A percentile compares a stretch with the other conserved stretches of the same genome.
These are phyloP conservation scores for Phascolomyces articulosus DNA, from an alignment of 371 early-diverging fungal species.

Conservation along the genomic window DNA sequence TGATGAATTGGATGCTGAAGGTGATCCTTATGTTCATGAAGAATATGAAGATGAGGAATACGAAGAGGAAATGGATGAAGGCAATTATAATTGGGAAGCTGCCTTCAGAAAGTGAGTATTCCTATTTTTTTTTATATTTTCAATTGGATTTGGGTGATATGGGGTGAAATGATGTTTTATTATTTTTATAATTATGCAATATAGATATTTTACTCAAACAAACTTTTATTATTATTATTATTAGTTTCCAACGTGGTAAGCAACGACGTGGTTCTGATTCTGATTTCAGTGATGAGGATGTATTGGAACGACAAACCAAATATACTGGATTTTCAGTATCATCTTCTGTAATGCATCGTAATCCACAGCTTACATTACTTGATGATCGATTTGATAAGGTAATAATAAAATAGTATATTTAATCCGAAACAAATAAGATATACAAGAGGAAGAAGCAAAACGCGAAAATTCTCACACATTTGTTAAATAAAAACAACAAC, in stretches of 20 bases:
- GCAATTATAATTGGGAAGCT: conserved; percentile 62
- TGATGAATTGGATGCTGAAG: conserved; percentile 59
- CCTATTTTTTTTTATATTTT: neutral
- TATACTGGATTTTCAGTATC: conserved; percentile 81
- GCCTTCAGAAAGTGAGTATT: conserved; percentile 70
- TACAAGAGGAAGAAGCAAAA: too few relatives aligned
- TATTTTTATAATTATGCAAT: too few relatives aligned
- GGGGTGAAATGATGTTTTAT: too few relatives aligned
- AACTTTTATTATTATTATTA: too few relatives aligned
- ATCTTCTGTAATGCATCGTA: conserved; percentile 92
- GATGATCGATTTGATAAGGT: conserved; percentile 93
- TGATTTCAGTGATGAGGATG: conserved; percentile 42
- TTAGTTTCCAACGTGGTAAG: conserved; percentile 51
- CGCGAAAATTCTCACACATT: too few relatives aligned
- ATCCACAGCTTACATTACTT: conserved; percentile 80
- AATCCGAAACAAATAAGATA: too few relatives aligned
- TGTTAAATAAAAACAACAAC: too few relatives aligned
- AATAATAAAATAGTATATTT: too few relatives aligned
- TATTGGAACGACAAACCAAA: conserved; percentile 45
- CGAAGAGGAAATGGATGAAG: conserved; percentile 55
- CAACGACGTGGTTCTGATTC: conserved; percentile 23
- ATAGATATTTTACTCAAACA: too few relatives aligned
- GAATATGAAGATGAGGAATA: conserved; percentile 51
- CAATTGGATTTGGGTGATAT: too few relatives aligned
- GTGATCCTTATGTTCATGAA: conserved; percentile 43